phyloP scores from a whole-genome alignment of 768 basidiomycete genomes.

The Brasilioporus rufonigricans region DNA sequence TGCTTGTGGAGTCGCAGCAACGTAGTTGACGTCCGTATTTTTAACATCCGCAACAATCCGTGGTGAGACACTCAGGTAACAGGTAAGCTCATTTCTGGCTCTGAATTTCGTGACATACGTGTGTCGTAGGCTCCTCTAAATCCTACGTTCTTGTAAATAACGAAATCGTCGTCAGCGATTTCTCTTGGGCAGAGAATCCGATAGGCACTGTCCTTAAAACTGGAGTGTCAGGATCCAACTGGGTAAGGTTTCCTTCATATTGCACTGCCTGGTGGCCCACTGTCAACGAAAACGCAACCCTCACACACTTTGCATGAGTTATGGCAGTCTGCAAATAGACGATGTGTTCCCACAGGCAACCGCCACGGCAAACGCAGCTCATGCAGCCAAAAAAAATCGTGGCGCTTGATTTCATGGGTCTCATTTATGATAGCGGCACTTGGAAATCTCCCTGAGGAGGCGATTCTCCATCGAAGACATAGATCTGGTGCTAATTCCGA shows the following conservation, averaged over 20 bases:
- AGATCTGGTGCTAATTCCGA: constrained; percentile 2
- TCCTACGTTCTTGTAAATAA: constrained; percentile 3
- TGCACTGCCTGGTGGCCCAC: not conserved
- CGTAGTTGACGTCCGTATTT: not conserved
- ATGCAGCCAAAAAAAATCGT: not conserved
- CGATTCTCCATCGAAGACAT: constrained; percentile 1
- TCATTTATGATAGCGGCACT: constrained; percentile 12
- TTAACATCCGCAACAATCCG: not conserved
- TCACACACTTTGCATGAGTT: not conserved
- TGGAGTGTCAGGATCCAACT: not conserved
- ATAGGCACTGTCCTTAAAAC: not conserved
- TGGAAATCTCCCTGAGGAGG: constrained; percentile 1
- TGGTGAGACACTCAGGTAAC: constrained; percentile 16
- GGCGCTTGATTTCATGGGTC: constrained; percentile 9
- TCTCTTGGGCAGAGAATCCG: not conserved
- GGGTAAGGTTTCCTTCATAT: not conserved
- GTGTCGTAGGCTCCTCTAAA: constrained; percentile 1
- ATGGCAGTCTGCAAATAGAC: not conserved
- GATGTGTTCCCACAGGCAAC: not conserved
- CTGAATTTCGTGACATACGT: not conserved
- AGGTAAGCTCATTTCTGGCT: constrained; percentile 4
- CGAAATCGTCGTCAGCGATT: not conserved
- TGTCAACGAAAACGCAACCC: not conserved
- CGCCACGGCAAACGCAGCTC: not conserved
- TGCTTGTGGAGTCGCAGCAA: not conserved